phyloP scores from a whole-genome alignment of 108 stramenopile species.

The Cyclostephanos invisitatus region DNA sequence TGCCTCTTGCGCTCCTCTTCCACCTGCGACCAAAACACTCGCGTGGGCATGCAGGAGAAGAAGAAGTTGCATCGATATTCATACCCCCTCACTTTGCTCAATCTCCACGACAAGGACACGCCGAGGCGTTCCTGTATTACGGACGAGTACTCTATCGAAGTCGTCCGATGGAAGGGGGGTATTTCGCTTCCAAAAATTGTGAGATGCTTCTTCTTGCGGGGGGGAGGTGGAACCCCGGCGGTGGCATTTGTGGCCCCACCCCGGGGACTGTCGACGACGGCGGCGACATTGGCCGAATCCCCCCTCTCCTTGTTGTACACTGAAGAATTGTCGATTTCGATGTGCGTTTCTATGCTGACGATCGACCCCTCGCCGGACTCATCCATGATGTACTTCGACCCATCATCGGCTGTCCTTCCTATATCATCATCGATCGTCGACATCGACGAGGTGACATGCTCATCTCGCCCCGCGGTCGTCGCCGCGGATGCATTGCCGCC shows the following conservation, averaged over 20 bases:
- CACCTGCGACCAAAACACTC: constrained; percentile 43
- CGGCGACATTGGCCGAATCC: constrained; percentile 14
- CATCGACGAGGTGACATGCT: not conserved
- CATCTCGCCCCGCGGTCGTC: not conserved
- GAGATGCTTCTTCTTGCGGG: constrained; percentile 19
- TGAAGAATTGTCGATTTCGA: constrained; percentile 22
- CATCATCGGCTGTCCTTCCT: not conserved
- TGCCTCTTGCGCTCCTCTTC: constrained; percentile 26
- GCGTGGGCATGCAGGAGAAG: constrained; percentile 65
- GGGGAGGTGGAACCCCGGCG: constrained; percentile 3
- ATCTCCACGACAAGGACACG: constrained; percentile 57
- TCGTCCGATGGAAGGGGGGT: constrained; percentile 44
- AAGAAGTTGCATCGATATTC: constrained; percentile 64
- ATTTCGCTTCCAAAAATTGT: constrained; percentile 39
- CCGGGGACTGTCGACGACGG: constrained; percentile 32
- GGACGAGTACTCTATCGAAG: constrained; percentile 48
- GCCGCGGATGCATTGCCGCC: not conserved
- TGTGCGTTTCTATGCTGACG: constrained; percentile 16
- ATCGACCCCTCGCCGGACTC: not conserved
- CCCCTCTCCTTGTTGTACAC: not conserved
- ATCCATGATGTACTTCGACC: not conserved
- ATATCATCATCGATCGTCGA: not conserved
- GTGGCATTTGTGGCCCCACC: constrained; percentile 25
- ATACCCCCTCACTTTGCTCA: constrained; percentile 57
- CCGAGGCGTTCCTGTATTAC: constrained; percentile 69